Base-by-base conservation (phyloP, 768 basidiomycete genomes). In the Sporobolomyces pararoseus region DNA sequence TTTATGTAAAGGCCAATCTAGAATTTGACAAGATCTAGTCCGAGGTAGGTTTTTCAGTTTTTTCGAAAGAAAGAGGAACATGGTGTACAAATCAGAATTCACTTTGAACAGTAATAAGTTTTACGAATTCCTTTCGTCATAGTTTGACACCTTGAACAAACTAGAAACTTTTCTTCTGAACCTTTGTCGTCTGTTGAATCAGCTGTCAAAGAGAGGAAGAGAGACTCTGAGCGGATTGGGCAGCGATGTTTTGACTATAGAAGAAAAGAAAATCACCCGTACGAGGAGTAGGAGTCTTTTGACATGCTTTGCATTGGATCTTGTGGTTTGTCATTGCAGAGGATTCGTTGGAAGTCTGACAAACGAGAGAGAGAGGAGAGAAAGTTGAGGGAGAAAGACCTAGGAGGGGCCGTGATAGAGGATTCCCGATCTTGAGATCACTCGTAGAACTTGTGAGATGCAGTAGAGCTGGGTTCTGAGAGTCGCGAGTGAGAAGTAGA, bases 101-200 rank as follows among this genome's bases (percentile, higher is more conserved):
- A 61, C 59, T 61, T 61, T 61, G 59, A 61, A 32, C 59, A 61
- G 32, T 61, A 61, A 23, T 50, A 61, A 21, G 59, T 61, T 32
- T 61, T 61, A 46, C 59, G 59, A 31, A 31, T 2, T 14, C 46
- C 46, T 2, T 23, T 4, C 2, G 59, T 61, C 7, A 47, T 29
- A 17, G 59, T 7, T 25, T 47, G 59, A 49, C 59, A 61, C 31
- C 59, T 10, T 19, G 59, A 47, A 25, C 59, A 61, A 16, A 61
- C 59, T 44, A 61, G 59, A 46, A 61, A 61, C 44, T 60, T 47
- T 14, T 7, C 12, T n/a, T n/a, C n/a, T 21, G 59, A 13, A 21
- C 14, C 14, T 3, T 47, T 31, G 21, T 23, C 59, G 29, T n/a
- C n/a, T n/a, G n/a, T n/a, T n/a, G 32, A 34, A 4, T 49, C 31